Base-by-base conservation (phyloP, 495 filamentous ascomycete genomes). In the Penicillium cosmopolitanum region DNA sequence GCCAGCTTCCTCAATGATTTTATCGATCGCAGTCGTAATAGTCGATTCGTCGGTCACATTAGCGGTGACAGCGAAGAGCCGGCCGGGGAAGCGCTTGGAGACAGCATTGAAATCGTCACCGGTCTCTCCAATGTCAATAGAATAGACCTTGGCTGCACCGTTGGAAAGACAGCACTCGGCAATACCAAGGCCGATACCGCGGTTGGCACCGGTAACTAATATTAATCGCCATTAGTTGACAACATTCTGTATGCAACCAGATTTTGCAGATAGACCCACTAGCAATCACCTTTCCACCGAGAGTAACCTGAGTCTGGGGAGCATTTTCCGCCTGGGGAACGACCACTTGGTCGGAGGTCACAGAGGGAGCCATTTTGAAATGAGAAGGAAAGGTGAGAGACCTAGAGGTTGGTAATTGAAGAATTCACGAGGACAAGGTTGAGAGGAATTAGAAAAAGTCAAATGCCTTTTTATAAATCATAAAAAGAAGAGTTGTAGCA, bases 41-140 rank as follows among this genome's bases (percentile, higher is more conserved):
- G 58, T 74, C 3, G 64, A 58, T 57, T 78, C 72, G 12, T 67
- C 50, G 2, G 74, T 74, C 4, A 80, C 74, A 55, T 78, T 66
- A 46, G 68, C 71, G 15, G 65, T 62, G 42, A 76, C 35, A 51
- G 69, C 73, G 34, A 70, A 67, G 11, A 80, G 48, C 19, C 60
- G 63, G 43, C 58, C 66, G 7, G 65, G 67, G 56, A 62, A 69
- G 46, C 57, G 66, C 55, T 71, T 67, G 35, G 61, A 63, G 2
- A 80, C 16, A 8, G 63, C 63, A 7, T 55, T 50, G 36, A 78
- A 77, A 6, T 77, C 75, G 11, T 75, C 71, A 1, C 70, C 69
- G 1, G 72, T 71, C 12, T 76, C 73, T 28, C 67, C 68, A n/a
- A 78, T 73, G 50, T 77, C 77, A 36, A 78, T 66, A 15, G 74